Conservation (phyloP, 2,329 filamentous ascomycete genomes). For the Falciphora oryzae region DNA sequence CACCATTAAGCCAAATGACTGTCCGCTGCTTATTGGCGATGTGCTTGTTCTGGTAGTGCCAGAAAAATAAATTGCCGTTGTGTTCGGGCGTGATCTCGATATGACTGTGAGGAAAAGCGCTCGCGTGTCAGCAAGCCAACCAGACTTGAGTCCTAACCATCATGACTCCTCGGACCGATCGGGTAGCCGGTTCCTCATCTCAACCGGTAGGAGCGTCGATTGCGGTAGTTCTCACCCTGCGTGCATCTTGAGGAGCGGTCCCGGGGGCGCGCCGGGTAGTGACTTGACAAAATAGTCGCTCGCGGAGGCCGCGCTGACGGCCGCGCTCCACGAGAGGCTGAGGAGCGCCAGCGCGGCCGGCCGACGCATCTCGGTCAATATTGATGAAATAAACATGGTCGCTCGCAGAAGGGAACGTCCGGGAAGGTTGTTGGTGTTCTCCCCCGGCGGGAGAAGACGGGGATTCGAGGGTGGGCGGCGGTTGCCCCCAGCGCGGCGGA, state of each 20-base stretch:
- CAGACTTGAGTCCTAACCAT: no score
- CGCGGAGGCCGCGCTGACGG: slow-evolving; percentile 41
- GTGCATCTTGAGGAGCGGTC: slow-evolving; percentile 89
- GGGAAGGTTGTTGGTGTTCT: background rate
- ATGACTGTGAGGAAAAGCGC: slow-evolving; percentile 52
- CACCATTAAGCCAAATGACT: slow-evolving; percentile 95
- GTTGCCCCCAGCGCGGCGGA: slow-evolving; percentile 1
- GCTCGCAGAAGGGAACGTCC: background rate
- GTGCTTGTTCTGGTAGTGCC: slow-evolving; percentile 94
- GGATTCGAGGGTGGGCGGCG: background rate
- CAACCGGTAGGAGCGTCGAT: background rate
- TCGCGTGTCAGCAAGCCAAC: background rate
- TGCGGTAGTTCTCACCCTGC: slow-evolving; percentile 64
- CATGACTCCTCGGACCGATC: slow-evolving; percentile 18
- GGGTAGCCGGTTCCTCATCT: background rate
- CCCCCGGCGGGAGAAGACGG: background rate
- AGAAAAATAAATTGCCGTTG: slow-evolving; percentile 96
- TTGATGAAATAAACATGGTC: slow-evolving; percentile 11
- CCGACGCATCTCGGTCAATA: slow-evolving; percentile 17
- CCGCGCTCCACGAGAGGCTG: slow-evolving; percentile 37
- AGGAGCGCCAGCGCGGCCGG: slow-evolving; percentile 25
- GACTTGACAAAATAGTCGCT: slow-evolving; percentile 87
- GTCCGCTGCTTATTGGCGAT: slow-evolving; percentile 88
- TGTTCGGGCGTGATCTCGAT: slow-evolving; percentile 80
- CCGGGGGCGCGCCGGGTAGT: slow-evolving; percentile 77